Evolutionary conservation across 2,329 filamentous ascomycete species (phyloP), one percentile per base, ranked within the genome.

Genomic region (Calonectria pseudoturangicola): DNA sequence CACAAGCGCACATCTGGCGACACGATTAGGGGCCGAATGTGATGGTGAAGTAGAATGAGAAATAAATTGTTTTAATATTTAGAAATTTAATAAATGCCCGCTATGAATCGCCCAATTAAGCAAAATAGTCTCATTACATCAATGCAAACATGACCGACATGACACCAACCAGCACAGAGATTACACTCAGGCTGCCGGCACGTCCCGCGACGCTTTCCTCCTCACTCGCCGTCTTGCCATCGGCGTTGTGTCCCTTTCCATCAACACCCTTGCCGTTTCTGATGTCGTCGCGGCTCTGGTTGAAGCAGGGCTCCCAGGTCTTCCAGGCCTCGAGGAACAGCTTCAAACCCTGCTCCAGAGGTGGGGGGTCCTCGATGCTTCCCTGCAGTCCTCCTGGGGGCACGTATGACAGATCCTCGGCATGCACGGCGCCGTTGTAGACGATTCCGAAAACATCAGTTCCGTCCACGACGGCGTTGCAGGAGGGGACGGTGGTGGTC

Each of bases 271-370:
- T 72, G 33, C 51, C 47, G 47, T 76, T 74, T 16, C 73, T 66
- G 21, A 73, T 45, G 36, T 65, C 50, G 36, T 74, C 74, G 16
- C 74, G 60, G 58, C 73, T 76, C 66, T 75, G 39, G 66, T 76
- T 76, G 66, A 76, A 76, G 66, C 74, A 76, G 9, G 74, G 73
- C 36, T 27, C 15, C 74, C 74, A 76, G 6, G n/a, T 30, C 2
- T 67, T 50, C 74, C 74, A 76, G 4, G 74, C 74, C 25, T 71
- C 43, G 25, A 75, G 62, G 56, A 76, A 76, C 43, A 76, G 51
- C 12, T 66, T 71, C 30, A 76, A 9, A 3, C 74, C 74, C 60
- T 76, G 73, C 9, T 73, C 39, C 4, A 73, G 50, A 7, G 74
- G 73, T 15, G 41, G 25, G 21, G 54, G 54, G 12, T 60, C 33